A percentile compares a stretch with the other conserved stretches of the same genome.
These are phyloP conservation scores for Quercus tomentella DNA, from an alignment of 331 rosid species.

Conservation along the genomic window DNA sequence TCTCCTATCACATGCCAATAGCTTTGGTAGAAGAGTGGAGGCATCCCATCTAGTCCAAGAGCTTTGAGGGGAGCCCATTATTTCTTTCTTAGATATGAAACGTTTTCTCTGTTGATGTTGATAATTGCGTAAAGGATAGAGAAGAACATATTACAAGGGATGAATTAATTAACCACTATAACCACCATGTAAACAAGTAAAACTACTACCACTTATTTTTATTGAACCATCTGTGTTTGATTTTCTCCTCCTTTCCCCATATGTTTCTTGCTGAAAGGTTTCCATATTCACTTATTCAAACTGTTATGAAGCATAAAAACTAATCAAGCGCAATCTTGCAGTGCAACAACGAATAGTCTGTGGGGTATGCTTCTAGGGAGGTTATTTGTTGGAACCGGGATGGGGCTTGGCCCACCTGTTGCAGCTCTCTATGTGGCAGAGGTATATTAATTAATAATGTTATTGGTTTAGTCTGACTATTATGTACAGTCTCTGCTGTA, in stretches of 20 bases:
- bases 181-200: not conserved
- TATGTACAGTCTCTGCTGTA: not conserved
- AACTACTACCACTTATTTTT: not conserved
- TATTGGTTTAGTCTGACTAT: not conserved
- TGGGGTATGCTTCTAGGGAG: slow-evolving; percentile 70
- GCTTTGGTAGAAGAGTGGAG: too few relatives aligned
- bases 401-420: slow-evolving; percentile 66
- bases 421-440: slow-evolving; percentile 60
- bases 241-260: not conserved
- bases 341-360: slow-evolving; percentile 46
- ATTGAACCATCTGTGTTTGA: not conserved
- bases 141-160: not conserved
- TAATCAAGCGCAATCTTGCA: slow-evolving; percentile 12
- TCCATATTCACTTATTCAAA: not conserved
- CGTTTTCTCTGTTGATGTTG: not conserved
- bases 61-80: not conserved
- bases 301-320: not conserved
- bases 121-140: not conserved
- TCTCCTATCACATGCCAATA: too few relatives aligned
- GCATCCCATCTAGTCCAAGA: too few relatives aligned
- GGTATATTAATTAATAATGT: slow-evolving; percentile 28
- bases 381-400: slow-evolving; percentile 59
- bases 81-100: not conserved
- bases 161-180: not conserved
- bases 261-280: not conserved